Conservation (phyloP, 352 stramenopile genomes). For the Globisporangium orthogonon region DNA sequence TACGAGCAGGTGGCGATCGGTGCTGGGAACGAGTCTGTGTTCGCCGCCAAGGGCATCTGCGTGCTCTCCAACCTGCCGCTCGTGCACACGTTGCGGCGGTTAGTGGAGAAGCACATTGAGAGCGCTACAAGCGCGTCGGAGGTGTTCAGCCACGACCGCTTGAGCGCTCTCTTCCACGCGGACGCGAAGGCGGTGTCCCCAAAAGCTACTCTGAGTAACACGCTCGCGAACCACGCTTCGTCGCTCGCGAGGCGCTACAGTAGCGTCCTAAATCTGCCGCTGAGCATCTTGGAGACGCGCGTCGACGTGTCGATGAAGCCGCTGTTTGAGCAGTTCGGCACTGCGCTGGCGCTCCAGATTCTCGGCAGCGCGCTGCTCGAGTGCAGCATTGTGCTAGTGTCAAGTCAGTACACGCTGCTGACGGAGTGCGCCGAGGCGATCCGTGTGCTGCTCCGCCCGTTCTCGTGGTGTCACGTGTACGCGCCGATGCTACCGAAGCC, state of each 20-base stretch:
- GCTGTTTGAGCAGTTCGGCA: constrained; percentile 69
- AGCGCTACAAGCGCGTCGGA: constrained; percentile 23
- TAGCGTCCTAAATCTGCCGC: constrained; percentile 31
- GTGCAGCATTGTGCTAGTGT: constrained; percentile 83
- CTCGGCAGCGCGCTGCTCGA: constrained; percentile 81
- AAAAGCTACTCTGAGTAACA: constrained; percentile 18
- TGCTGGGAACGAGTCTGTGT: constrained; percentile 36
- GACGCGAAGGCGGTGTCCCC: constrained; percentile 10
- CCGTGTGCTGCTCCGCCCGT: constrained; percentile 78
- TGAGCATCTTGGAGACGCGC: constrained; percentile 32
- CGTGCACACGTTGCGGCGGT: constrained; percentile 43
- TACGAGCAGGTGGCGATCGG: constrained; percentile 53
- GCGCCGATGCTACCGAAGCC: constrained; percentile 78
- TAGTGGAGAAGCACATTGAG: constrained; percentile 54
- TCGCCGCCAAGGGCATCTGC: constrained; percentile 61
- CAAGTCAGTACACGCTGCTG: constrained; percentile 74
- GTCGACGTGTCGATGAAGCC: constrained; percentile 64
- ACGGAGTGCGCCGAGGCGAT: constrained; percentile 80
- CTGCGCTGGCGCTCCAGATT: constrained; percentile 60
- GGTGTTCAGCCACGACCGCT: constrained; percentile 38
- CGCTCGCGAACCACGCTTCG: constrained; percentile 21
- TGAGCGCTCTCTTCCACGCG: constrained; percentile 32
- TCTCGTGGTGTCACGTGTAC: constrained; percentile 89
- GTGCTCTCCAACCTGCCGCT: constrained; percentile 58
- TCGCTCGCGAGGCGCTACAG: constrained; percentile 31